A percentile compares a stretch with the other conserved stretches of the same genome.
Evolutionary conservation across 139 green algal genomes (phyloP).

Genomic region (Chlamydomonas schloesseri): DNA sequence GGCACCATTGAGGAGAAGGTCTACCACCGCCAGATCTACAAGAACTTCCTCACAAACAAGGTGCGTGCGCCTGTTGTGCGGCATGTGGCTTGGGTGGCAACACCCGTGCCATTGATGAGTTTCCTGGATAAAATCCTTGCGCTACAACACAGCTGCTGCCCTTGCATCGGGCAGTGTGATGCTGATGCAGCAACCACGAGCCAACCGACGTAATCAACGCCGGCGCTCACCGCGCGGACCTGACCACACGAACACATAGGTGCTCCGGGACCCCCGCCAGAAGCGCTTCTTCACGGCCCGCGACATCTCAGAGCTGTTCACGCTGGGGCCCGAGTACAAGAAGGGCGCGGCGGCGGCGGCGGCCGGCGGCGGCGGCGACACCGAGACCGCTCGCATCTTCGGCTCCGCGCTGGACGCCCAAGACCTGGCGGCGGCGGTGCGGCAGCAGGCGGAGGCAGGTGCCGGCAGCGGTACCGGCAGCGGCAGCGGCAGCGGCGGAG

Average conservation of each 20-base stretch:
- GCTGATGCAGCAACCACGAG: too few species aligned
- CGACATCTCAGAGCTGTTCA: slow-evolving; percentile 96
- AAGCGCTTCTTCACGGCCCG: slow-evolving; percentile 92
- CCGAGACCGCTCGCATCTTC: slow-evolving; percentile 89
- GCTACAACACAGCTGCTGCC: too few species aligned
- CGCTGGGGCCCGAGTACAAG: slow-evolving; percentile 80
- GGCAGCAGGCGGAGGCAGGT: background rate
- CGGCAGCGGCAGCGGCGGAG: background rate
- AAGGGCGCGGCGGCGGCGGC: background rate
- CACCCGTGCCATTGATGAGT: too few species aligned
- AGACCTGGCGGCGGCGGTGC: background rate
- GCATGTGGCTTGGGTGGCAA: background rate
- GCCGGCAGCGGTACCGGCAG: background rate
- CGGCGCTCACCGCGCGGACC: too few species aligned
- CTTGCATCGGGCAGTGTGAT: too few species aligned
- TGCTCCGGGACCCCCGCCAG: slow-evolving; percentile 94
- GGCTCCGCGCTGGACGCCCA: slow-evolving; percentile 52
- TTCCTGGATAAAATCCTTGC: too few species aligned
- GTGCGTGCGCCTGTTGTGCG: slow-evolving; percentile 39
- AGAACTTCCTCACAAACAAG: slow-evolving; percentile 92
- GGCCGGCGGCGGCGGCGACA: slow-evolving; percentile 23
- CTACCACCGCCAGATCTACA: slow-evolving; percentile 95
- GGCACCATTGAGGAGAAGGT: slow-evolving; percentile 99
- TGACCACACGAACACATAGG: too few species aligned
- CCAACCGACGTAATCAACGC: too few species aligned